Conservation (phyloP, 2,329 filamentous ascomycete genomes). For the Colletotrichum tanaceti region DNA sequence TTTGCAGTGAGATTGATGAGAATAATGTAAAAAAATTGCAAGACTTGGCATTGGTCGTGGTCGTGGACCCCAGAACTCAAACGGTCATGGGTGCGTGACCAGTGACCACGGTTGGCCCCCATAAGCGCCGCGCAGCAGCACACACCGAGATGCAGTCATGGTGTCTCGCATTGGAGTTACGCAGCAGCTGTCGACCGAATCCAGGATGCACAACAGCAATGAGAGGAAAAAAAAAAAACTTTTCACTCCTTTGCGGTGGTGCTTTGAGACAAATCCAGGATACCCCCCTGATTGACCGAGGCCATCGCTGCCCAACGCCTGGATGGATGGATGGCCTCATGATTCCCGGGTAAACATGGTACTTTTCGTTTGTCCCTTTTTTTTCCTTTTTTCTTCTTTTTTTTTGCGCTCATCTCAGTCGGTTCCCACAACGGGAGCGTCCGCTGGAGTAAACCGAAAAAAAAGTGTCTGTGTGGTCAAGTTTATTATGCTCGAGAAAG, state of each 20-base stretch:
- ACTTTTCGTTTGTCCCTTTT: constrained; percentile 23
- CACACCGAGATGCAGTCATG: neutral
- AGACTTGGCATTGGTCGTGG: neutral
- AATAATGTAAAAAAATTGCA: constrained; percentile 17
- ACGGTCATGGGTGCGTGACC: constrained; percentile 1
- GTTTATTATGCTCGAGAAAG: constrained; percentile 13
- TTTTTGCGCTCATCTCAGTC: constrained; percentile 10
- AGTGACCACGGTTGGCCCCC: constrained; percentile 34
- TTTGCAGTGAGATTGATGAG: constrained; percentile 23
- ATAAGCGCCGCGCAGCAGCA: constrained; percentile 32
- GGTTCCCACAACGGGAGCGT: constrained; percentile 28
- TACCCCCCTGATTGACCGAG: constrained; percentile 28
- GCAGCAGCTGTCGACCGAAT: neutral
- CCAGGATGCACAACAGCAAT: constrained; percentile 4
- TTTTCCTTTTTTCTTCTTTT: too few relatives aligned
- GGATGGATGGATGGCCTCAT: constrained; percentile 31
- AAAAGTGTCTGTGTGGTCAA: constrained; percentile 11
- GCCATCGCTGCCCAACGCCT: constrained; percentile 38
- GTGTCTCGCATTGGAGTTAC: neutral
- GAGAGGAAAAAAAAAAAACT: constrained; percentile 2
- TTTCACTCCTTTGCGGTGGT: neutral
- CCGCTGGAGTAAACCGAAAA: constrained; percentile 13
- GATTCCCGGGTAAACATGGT: constrained; percentile 11
- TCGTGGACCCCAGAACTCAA: constrained; percentile 11
- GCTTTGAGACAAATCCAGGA: constrained; percentile 15